These are phyloP conservation scores for Peniophora sp. DNA, from an alignment of 1,284 basidiomycete genomes.

Conservation along the genomic window DNA sequence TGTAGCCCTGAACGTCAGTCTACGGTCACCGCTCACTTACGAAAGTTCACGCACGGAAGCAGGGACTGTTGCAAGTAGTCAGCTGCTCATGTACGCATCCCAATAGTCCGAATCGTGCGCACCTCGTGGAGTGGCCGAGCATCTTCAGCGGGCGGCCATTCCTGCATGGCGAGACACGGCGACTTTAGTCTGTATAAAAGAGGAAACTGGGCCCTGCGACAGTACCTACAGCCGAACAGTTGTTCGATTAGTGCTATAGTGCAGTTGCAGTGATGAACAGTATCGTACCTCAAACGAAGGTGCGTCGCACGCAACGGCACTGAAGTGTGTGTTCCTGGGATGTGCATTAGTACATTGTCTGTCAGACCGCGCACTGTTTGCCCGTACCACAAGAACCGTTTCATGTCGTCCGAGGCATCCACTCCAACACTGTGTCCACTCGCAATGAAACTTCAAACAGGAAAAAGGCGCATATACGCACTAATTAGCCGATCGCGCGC, in stretches of 20 bases:
- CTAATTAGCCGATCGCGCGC: conserved; percentile 34
- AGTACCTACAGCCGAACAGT: too few relatives aligned
- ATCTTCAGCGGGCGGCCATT: conserved; percentile 46
- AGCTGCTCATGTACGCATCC: too few relatives aligned
- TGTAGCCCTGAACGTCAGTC: conserved; percentile 14
- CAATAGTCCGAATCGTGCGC: conserved; percentile 5
- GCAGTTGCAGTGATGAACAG: too few relatives aligned
- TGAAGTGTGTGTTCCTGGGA: conserved; percentile 69
- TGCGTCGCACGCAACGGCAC: conserved; percentile 65
- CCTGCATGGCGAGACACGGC: conserved; percentile 21
- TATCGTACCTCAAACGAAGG: conserved; percentile 54
- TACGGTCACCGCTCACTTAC: neutral
- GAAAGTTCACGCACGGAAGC: too few relatives aligned
- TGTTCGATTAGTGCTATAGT: too few relatives aligned
- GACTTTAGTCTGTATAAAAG: too few relatives aligned
- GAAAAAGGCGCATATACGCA: neutral
- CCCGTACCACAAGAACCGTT: conserved; percentile 56
- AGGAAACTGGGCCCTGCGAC: too few relatives aligned
- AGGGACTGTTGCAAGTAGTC: too few relatives aligned
- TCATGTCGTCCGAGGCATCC: conserved; percentile 66
- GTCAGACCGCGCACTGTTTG: neutral
- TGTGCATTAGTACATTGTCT: conserved; percentile 2
- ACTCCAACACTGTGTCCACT: conserved; percentile 64
- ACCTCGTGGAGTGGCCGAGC: conserved; percentile 50
- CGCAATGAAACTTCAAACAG: too few relatives aligned